Evolutionary conservation across 345 rosid genomes (phyloP).

Genomic region (Firmiana major): DNA sequence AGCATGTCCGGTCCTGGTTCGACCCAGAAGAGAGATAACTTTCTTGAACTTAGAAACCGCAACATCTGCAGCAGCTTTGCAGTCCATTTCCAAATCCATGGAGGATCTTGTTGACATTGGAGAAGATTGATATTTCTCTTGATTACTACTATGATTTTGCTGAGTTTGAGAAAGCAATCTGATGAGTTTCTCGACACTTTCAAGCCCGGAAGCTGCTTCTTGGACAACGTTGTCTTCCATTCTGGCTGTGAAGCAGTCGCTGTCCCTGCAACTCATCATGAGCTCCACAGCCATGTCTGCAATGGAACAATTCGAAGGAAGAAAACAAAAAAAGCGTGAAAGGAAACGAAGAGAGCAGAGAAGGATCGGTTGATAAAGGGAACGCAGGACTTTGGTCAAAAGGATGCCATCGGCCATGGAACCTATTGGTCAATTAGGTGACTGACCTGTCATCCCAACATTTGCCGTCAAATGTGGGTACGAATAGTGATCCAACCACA

Average conservation of each 20-base stretch:
- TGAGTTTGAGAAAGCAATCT: slow-evolving; percentile 54
- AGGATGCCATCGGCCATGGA: slow-evolving; percentile 25
- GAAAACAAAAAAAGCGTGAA: neutral
- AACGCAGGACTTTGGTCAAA: slow-evolving; percentile 34
- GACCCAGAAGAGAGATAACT: slow-evolving; percentile 82
- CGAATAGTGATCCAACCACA: slow-evolving; percentile 25
- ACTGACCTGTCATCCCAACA: slow-evolving; percentile 26
- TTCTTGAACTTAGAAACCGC: slow-evolving; percentile 82
- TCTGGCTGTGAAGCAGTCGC: slow-evolving; percentile 27
- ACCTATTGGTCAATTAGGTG: slow-evolving; percentile 20
- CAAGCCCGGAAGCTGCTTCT: slow-evolving; percentile 85
- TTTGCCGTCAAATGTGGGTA: slow-evolving; percentile 30
- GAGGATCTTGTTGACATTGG: slow-evolving; percentile 23
- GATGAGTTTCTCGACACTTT: slow-evolving; percentile 72
- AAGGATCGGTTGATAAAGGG: slow-evolving; percentile 38
- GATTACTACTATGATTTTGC: slow-evolving; percentile 1
- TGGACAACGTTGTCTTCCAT: slow-evolving; percentile 60
- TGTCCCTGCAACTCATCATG: slow-evolving; percentile 38
- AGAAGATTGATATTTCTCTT: slow-evolving; percentile 23
- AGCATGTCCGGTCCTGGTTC: slow-evolving; percentile 86
- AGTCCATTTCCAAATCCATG: slow-evolving; percentile 51
- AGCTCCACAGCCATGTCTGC: slow-evolving; percentile 57
- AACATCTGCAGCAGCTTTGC: slow-evolving; percentile 52
- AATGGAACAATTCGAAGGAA: slow-evolving; percentile 13
- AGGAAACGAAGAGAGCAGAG: slow-evolving; percentile 4